Evolutionary conservation across 169 alveolate species (phyloP).

Genomic region (Cryptosporidium ubiquitum): DNA sequence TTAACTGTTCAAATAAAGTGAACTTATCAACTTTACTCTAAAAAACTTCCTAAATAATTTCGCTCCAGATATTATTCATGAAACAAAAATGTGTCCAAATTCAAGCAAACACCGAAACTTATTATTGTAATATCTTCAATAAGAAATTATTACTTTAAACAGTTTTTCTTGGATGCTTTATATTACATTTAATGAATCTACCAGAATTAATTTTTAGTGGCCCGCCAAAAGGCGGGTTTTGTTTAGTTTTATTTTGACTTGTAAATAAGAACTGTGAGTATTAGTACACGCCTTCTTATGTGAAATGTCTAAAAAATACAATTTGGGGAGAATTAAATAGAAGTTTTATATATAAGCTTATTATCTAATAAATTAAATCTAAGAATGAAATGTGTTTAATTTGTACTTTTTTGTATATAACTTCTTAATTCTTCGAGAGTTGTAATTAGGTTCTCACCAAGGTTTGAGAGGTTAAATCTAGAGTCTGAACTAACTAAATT

Average conservation of each 20-base stretch:
- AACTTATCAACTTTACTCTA: neutral
- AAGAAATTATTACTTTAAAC: neutral
- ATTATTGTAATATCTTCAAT: neutral
- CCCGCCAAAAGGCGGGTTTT: conserved; percentile 1
- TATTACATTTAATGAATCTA: neutral
- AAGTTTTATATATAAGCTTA: neutral
- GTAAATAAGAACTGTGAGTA: neutral
- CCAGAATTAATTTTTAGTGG: neutral
- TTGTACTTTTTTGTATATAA: conserved; percentile 2
- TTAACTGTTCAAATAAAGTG: neutral
- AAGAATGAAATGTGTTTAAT: too few relatives aligned
- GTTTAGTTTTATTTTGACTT: neutral
- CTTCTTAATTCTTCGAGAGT: conserved; percentile 14
- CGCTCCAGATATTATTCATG: neutral
- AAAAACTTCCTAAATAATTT: neutral
- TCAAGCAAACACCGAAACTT: neutral
- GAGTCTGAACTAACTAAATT: conserved; percentile 1
- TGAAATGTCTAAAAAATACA: neutral
- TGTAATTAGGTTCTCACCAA: conserved; percentile 17
- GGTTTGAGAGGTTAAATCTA: neutral
- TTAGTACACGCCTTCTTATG: neutral
- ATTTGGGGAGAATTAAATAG: neutral
- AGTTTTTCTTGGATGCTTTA: neutral
- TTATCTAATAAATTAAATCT: too few relatives aligned
- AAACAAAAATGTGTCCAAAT: neutral